A percentile compares a stretch with the other conserved stretches of the same genome.
Evolutionary conservation across 441 rosid species (phyloP).

Genomic region (Populus hybrid): DNA sequence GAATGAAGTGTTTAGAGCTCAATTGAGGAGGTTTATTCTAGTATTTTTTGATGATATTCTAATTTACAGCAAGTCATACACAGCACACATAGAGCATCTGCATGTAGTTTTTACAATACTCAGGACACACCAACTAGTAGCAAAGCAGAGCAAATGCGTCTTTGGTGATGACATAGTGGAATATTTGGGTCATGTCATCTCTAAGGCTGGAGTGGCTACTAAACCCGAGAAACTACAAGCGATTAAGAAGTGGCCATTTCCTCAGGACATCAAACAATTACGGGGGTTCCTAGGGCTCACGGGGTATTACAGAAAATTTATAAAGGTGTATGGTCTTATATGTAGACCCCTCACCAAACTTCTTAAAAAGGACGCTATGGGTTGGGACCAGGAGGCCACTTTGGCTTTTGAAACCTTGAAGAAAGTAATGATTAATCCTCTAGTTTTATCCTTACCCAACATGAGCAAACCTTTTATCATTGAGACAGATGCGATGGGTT

Average conservation of each 20-base stretch:
- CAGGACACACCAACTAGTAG: background rate
- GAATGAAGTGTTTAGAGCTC: background rate
- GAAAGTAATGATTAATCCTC: background rate
- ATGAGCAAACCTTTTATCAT: background rate
- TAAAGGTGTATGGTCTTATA: background rate
- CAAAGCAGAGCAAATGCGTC: background rate
- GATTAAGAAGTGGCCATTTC: no score
- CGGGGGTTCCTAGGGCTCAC: no score
- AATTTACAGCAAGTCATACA: background rate
- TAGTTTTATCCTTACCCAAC: background rate
- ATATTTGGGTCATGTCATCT: conserved; percentile 10
- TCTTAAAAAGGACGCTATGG: background rate
- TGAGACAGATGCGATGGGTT: background rate
- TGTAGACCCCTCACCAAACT: background rate
- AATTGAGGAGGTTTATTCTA: no score
- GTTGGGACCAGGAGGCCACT: background rate
- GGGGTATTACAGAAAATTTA: background rate
- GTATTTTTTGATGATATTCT: background rate
- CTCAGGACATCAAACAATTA: no score
- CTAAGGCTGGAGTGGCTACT: background rate
- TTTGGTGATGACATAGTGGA: background rate
- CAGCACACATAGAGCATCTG: background rate
- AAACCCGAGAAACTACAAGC: no score
- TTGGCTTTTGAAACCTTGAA: background rate
- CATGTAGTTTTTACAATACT: background rate